phyloP scores from a whole-genome alignment of 1,284 basidiomycete genomes.

The Thelephora terrestris region DNA sequence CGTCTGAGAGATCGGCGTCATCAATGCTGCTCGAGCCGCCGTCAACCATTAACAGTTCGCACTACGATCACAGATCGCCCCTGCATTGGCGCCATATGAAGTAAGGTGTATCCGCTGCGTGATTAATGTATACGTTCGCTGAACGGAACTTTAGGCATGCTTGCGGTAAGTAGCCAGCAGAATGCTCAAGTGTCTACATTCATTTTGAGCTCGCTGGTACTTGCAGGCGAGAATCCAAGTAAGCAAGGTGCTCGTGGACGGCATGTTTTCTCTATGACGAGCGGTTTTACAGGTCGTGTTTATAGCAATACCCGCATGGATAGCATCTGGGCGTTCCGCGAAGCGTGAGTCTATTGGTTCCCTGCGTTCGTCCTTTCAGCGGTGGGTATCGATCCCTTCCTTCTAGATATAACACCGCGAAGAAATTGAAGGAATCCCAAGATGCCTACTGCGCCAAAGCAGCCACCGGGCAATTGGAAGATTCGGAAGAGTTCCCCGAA shows the following conservation, averaged over 20 bases:
- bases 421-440: slow-evolving; percentile 60
- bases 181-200: neutral
- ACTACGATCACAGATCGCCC: slow-evolving; percentile 16
- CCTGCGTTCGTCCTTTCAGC: neutral
- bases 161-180: slow-evolving; percentile 19
- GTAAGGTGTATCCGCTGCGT: neutral
- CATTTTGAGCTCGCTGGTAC: neutral
- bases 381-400: neutral
- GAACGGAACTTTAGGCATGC: slow-evolving; percentile 22
- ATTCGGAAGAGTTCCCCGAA: slow-evolving; percentile 55
- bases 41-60: slow-evolving; percentile 25
- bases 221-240: slow-evolving; percentile 27
- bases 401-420: slow-evolving; percentile 54
- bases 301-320: slow-evolving; percentile 34
- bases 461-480: slow-evolving; percentile 44
- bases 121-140: slow-evolving; percentile 5
- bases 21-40: slow-evolving; percentile 39
- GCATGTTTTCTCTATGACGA: neutral
- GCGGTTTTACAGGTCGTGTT: slow-evolving; percentile 15
- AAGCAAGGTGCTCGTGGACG: slow-evolving; percentile 7
- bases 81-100: slow-evolving; percentile 40
- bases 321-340: slow-evolving; percentile 32
- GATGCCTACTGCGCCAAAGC: slow-evolving; percentile 58
- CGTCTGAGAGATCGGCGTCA: slow-evolving; percentile 32
- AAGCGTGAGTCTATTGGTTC: slow-evolving; percentile 18